Evolutionary conservation across 2,329 filamentous ascomycete genomes (phyloP).

Genomic region (Fonsecaea pugnacius): DNA sequence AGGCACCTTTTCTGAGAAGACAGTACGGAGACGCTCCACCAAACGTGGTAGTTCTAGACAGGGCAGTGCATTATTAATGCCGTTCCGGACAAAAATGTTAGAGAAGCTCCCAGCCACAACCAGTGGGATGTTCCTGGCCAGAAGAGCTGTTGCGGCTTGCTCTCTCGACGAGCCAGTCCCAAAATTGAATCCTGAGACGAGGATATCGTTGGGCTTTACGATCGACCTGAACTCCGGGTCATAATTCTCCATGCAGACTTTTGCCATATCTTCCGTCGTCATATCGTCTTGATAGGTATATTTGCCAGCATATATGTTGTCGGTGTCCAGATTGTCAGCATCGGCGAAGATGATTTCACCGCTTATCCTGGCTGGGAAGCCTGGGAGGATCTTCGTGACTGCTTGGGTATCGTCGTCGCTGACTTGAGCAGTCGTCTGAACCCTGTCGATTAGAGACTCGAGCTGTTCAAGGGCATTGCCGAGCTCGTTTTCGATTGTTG

Average conservation of each 20-base stretch:
- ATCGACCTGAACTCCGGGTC: slow-evolving; percentile 70
- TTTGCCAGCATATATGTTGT: slow-evolving; percentile 88
- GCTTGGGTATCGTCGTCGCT: slow-evolving; percentile 6
- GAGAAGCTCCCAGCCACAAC: slow-evolving; percentile 80
- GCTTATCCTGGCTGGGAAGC: slow-evolving; percentile 79
- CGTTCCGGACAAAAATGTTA: slow-evolving; percentile 75
- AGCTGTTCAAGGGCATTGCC: slow-evolving; percentile 53
- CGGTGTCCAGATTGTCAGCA: slow-evolving; percentile 85
- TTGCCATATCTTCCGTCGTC: slow-evolving; percentile 61
- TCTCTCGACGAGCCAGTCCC: slow-evolving; percentile 80
- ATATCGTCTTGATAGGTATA: slow-evolving; percentile 70
- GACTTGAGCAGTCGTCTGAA: slow-evolving; percentile 34
- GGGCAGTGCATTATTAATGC: slow-evolving; percentile 47
- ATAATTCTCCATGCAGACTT: slow-evolving; percentile 93
- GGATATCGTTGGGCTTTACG: slow-evolving; percentile 72
- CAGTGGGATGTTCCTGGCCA: slow-evolving; percentile 78
- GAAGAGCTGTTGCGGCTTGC: slow-evolving; percentile 84
- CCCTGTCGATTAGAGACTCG: slow-evolving; percentile 62
- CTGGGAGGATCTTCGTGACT: slow-evolving; percentile 73
- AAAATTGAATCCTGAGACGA: slow-evolving; percentile 87
- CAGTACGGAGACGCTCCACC: slow-evolving; percentile 41
- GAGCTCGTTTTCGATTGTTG: slow-evolving; percentile 31
- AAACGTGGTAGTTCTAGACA: slow-evolving; percentile 45
- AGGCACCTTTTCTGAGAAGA: slow-evolving; percentile 44
- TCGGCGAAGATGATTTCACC: slow-evolving; percentile 91